These are phyloP conservation scores for Fraxinus velutina DNA, from an alignment of 305 asterid species.

Conservation along the genomic window DNA sequence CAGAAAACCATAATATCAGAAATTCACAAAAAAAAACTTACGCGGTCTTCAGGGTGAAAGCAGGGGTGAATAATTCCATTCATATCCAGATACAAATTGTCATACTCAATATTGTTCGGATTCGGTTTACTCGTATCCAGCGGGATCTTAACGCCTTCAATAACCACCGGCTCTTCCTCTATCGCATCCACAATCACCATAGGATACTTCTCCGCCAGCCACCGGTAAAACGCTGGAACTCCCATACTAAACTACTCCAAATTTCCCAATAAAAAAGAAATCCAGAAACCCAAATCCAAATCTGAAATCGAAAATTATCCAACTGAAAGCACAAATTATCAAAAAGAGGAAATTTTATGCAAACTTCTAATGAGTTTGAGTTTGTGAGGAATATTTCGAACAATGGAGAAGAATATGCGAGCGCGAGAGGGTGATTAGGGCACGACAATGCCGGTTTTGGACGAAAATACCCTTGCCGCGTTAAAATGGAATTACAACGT, in stretches of 20 bases:
- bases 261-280: conserved; percentile 15
- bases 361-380: neutral
- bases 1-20: neutral
- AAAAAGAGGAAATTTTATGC: neutral
- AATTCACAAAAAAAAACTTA: conserved; percentile 24
- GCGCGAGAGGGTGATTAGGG: neutral
- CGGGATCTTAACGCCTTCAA: conserved; percentile 70
- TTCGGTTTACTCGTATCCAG: conserved; percentile 88
- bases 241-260: conserved; percentile 49
- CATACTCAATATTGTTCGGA: conserved; percentile 74
- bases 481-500: neutral
- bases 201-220: conserved; percentile 98
- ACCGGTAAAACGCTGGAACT: conserved; percentile 94
- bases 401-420: neutral
- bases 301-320: neutral
- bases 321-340: neutral
- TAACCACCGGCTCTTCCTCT: conserved; percentile 75
- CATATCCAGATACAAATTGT: conserved; percentile 89
- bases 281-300: neutral
- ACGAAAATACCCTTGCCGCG: neutral
- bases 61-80: conserved; percentile 93
- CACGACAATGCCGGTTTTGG: neutral
- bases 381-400: neutral
- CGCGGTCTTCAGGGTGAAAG: conserved; percentile 94
- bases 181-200: conserved; percentile 71